Evolutionary conservation across 352 stramenopile genomes (phyloP), one percentile per base, ranked within the genome.

Genomic region (Phytophthora pini): DNA sequence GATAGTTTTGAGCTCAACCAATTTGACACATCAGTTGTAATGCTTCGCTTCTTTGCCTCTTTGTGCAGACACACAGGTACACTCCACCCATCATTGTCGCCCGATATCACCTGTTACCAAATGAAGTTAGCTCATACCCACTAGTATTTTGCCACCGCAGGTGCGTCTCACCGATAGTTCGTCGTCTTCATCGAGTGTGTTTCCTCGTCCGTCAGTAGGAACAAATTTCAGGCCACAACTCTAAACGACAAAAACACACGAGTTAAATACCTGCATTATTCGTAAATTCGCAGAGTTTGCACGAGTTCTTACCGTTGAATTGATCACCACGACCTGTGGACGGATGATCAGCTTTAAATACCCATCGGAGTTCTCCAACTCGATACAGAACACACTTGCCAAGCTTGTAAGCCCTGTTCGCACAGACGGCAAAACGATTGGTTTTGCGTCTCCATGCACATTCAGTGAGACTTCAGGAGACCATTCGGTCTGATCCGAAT

Each of bases 1-100:
- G 73, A 81, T 20, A 88, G 56, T 13, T 72, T 82, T 5, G 75
- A 81, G 17, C 64, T 85, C 54, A 88, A 63, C 79, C 79, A 88
- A n/a, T 72, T 85, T 15, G 77, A 78, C 1, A 88, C 61, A 59
- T 76, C 70, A 41, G 68, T 74, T 27, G 69, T 77, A 51, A 88
- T 68, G 29, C 75, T 87, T 46, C 73, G 74, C 39, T 82, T 76
- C 41, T 83, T 84, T 52, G 54, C 47, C 32, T 72, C 69, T 50
- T 76, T 82, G 53, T 79, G 70, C 20, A 88, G 24, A 27, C 75
- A 87, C 10, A 87, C 67, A 31, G 77, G 77, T 5, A 76, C 71
- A 56, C 75, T 80, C 77, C 79, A 85, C 20, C 56, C 70, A 24
- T 22, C 48, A 57, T 77, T 67, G 24, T 72, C 47, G 4, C 59